Conservation (phyloP, 306 rosid species). For the Prunus davidiana region DNA sequence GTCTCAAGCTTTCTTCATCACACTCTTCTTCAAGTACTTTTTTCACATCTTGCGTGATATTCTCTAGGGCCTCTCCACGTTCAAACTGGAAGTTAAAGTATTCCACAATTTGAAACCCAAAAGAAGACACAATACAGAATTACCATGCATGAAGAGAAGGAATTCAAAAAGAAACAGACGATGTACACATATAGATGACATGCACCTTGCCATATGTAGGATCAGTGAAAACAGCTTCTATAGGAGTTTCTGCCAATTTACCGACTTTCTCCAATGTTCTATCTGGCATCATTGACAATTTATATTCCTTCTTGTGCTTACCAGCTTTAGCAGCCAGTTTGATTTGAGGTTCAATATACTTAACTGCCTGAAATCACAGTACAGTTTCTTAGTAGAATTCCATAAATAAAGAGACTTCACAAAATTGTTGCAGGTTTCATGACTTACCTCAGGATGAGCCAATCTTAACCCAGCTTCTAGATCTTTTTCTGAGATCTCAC, state of each 20-base stretch:
- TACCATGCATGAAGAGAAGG: neutral
- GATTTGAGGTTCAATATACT: slow-evolving; percentile 91
- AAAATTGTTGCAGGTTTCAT: slow-evolving; percentile 20
- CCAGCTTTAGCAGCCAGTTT: slow-evolving; percentile 90
- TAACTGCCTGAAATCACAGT: slow-evolving; percentile 64
- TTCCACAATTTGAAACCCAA: slow-evolving; percentile 12
- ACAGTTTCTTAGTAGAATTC: slow-evolving; percentile 31
- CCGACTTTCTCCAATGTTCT: slow-evolving; percentile 70
- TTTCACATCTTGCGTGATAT: slow-evolving; percentile 74
- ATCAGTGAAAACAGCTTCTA: slow-evolving; percentile 85
- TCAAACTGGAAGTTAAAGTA: slow-evolving; percentile 60
- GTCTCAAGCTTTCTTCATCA: slow-evolving; percentile 84
- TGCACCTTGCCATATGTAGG: slow-evolving; percentile 88
- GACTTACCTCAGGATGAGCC: slow-evolving; percentile 89
- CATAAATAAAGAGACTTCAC: neutral
- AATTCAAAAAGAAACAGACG: neutral
- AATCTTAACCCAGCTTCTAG: slow-evolving; percentile 81
- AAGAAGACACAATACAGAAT: slow-evolving; percentile 7
- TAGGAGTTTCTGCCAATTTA: slow-evolving; percentile 70
- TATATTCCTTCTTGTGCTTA: slow-evolving; percentile 79
- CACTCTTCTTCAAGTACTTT: slow-evolving; percentile 74
- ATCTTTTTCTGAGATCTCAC: slow-evolving; percentile 87
- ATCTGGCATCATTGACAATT: slow-evolving; percentile 79
- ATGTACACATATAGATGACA: neutral
- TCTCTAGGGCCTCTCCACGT: slow-evolving; percentile 93